phyloP scores from a whole-genome alignment of 176 grass and related monocot species.

The Leersia perrieri region DNA sequence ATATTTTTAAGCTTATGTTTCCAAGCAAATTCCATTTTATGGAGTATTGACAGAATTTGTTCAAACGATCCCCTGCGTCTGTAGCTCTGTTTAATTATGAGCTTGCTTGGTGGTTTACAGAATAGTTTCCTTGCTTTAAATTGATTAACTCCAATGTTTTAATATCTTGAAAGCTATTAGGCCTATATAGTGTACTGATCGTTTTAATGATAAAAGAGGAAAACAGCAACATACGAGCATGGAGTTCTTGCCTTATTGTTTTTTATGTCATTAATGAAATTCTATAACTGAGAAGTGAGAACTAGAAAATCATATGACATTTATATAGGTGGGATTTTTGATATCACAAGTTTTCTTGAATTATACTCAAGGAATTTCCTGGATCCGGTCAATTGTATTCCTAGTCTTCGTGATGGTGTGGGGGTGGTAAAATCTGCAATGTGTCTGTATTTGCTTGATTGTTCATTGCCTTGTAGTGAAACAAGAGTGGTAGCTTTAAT shows the following conservation, averaged over 20 bases:
- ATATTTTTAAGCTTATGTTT: background rate
- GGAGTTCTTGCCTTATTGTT: background rate
- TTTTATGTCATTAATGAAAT: background rate
- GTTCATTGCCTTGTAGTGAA: background rate
- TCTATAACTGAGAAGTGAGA: background rate
- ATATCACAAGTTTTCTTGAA: background rate
- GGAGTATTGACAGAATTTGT: background rate
- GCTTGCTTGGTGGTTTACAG: background rate
- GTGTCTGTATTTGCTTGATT: background rate
- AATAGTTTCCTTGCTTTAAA: background rate
- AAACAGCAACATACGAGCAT: background rate
- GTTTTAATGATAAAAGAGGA: background rate
- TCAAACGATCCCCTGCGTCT: too few species aligned
- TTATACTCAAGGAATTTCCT: background rate
- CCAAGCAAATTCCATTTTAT: background rate
- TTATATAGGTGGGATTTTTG: background rate
- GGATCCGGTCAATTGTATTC: background rate
- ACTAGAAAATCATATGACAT: background rate
- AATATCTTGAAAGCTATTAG: too few species aligned
- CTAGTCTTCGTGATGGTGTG: background rate
- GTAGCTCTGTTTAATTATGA: background rate
- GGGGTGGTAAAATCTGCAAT: background rate
- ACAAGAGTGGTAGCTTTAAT: background rate
- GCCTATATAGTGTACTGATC: background rate
- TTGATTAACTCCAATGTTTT: background rate